Conservation (phyloP, 805 yeast species). For the Grigorovia jiainica region DNA sequence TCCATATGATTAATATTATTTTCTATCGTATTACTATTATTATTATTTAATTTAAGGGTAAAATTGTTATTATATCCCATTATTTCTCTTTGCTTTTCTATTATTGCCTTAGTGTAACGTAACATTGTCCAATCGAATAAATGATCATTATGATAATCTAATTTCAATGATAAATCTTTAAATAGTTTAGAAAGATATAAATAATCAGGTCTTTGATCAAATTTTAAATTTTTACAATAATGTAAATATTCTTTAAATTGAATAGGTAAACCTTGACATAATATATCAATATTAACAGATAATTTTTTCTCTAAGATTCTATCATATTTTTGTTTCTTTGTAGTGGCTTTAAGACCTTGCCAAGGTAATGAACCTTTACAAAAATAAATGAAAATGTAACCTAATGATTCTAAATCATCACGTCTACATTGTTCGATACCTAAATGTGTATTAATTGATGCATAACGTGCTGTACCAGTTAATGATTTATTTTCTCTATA, state of each 20-base stretch:
- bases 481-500: slow-evolving; percentile 93
- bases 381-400: slow-evolving; percentile 88
- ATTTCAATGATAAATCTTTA: slow-evolving; percentile 82
- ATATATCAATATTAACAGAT: slow-evolving; percentile 81
- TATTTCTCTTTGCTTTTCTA: slow-evolving; percentile 20
- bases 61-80: slow-evolving; percentile 1
- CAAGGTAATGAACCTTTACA: slow-evolving; percentile 95
- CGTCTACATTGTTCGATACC: slow-evolving; percentile 96
- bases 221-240: slow-evolving; percentile 83
- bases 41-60: neutral
- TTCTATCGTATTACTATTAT: neutral
- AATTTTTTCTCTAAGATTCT: slow-evolving; percentile 93
- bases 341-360: slow-evolving; percentile 97
- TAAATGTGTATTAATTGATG: slow-evolving; percentile 89
- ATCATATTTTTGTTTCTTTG: slow-evolving; percentile 97
- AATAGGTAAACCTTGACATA: slow-evolving; percentile 86
- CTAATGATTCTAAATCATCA: slow-evolving; percentile 91
- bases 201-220: slow-evolving; percentile 96
- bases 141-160: slow-evolving; percentile 88
- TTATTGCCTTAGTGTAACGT: slow-evolving; percentile 30
- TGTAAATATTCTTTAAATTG: slow-evolving; percentile 86
- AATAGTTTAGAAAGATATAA: slow-evolving; percentile 79
- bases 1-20: neutral
- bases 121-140: slow-evolving; percentile 92
- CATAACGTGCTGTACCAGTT: slow-evolving; percentile 98